Evolutionary conservation across 306 rosid genomes (phyloP), one percentile per base, ranked within the genome.

Genomic region (Chamaecrista fasciculata): DNA sequence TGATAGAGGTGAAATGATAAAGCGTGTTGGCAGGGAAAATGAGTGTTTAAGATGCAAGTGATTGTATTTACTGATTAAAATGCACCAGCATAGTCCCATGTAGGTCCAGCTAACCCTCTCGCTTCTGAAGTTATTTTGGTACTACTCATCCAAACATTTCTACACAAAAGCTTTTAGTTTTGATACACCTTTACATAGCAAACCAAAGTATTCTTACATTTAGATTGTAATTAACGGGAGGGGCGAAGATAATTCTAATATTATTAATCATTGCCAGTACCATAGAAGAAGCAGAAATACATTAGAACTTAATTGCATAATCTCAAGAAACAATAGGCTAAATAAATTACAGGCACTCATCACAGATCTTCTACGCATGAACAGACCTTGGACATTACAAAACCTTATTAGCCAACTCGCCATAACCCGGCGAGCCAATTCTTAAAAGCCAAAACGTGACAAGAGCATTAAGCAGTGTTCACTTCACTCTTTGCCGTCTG

Each of bases 401-500:
- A 49, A 5, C 53, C 61, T 60, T 46, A 55, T 39, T 50, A 56
- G 60, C 73, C 47, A 48, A 76, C 40, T 40, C 56, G 65, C 39
- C 19, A 64, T 56, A 26, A 74, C 31, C 50, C 46, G 5, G 52
- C 66, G 25, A 63, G 51, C 51, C 63, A 50, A 43, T 56, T 24
- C 76, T 57, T 6, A 53, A 69, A 47, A 68, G 50, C 71, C 42
- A n/a, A n/a, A n/a, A n/a, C n/a, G n/a, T n/a, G n/a, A n/a, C n/a
- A n/a, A n/a, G n/a, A 65, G 34, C 50, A 47, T 47, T 23, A 3
- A 40, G 61, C 4, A 40, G 61, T 44, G 48, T 39, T 69, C 60
- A 21, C 78, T 69, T 85, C 78, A 91, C 62, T 94, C 96, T 72
- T 91, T 91, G 71, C 99, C 99, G 46, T 94, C 97, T 1, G 92